These are phyloP conservation scores for Verbena officinalis DNA, from an alignment of 257 asterid species.

Conservation along the genomic window DNA sequence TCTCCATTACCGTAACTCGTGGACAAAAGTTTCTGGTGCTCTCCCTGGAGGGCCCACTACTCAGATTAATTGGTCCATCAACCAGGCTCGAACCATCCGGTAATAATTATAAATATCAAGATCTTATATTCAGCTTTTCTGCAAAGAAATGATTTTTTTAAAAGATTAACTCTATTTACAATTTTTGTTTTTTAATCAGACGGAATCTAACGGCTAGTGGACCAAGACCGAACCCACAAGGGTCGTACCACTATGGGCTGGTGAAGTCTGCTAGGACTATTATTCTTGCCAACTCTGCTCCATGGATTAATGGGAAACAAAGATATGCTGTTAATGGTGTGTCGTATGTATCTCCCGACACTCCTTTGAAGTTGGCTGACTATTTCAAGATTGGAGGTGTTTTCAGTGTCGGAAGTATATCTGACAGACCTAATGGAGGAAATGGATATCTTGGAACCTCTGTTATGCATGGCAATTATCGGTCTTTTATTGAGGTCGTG, in stretches of 20 bases:
- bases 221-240: constrained; percentile 99
- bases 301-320: constrained; percentile 70
- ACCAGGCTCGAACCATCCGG: constrained; percentile 95
- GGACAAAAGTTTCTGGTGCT: constrained; percentile 64
- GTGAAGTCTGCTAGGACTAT: constrained; percentile 79
- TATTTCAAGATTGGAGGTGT: constrained; percentile 88
- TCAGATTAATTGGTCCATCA: constrained; percentile 63
- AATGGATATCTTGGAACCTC: constrained; percentile 67
- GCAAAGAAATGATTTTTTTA: neutral
- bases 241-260: constrained; percentile 92
- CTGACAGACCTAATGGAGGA: constrained; percentile 61
- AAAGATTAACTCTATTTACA: constrained; percentile 10
- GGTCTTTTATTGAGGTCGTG: constrained; percentile 74
- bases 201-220: constrained; percentile 89
- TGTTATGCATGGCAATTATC: constrained; percentile 75
- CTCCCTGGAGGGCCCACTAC: constrained; percentile 87
- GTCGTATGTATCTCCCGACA: constrained; percentile 65
- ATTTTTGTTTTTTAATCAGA: constrained; percentile 46
- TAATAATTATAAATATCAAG: constrained; percentile 30
- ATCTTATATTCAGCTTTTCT: neutral
- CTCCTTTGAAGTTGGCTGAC: constrained; percentile 90
- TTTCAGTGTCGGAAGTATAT: constrained; percentile 62
- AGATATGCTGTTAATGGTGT: constrained; percentile 90
- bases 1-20: constrained; percentile 86
- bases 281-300: constrained; percentile 88